A percentile compares a stretch with the other conserved stretches of the same genome.
Evolutionary conservation across 2,329 filamentous ascomycete genomes (phyloP).

Genomic region (Didymellaceae sp.): DNA sequence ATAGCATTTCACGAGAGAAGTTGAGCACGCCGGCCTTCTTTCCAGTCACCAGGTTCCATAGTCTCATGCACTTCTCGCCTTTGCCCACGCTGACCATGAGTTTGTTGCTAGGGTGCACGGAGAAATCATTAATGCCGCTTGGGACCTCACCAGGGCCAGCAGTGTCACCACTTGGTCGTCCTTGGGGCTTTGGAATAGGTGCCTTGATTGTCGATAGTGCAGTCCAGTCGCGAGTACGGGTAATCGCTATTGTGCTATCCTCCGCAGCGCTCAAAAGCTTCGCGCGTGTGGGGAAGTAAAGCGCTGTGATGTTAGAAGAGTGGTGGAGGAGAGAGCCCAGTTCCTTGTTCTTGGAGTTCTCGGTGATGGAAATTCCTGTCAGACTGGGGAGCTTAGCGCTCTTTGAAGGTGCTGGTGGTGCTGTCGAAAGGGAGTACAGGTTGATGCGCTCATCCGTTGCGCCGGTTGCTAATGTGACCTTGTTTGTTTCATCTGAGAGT

Average conservation of each 20-base stretch:
- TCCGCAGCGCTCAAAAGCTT: conserved; percentile 90
- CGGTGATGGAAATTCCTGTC: conserved; percentile 74
- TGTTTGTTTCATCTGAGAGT: conserved; percentile 74
- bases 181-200: conserved; percentile 79
- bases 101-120: conserved; percentile 95
- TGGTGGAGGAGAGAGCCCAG: conserved; percentile 89
- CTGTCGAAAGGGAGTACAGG: conserved; percentile 81
- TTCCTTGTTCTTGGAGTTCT: conserved; percentile 87
- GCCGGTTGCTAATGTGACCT: conserved; percentile 87
- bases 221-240: conserved; percentile 87
- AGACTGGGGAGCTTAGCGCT: conserved; percentile 69
- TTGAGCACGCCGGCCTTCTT: conserved; percentile 94
- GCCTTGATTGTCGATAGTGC: conserved; percentile 87
- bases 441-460: conserved; percentile 95
- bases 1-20: conserved; percentile 76
- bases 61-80: conserved; percentile 86
- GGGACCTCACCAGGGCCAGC: conserved; percentile 80
- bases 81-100: conserved; percentile 92
- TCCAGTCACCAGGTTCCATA: conserved; percentile 97
- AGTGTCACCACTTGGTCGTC: conserved; percentile 88
- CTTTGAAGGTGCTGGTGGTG: conserved; percentile 62
- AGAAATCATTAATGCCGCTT: conserved; percentile 91
- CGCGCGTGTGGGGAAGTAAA: conserved; percentile 82
- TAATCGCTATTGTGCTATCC: conserved; percentile 89
- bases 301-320: conserved; percentile 76